These are phyloP conservation scores for Pterulicium gracile DNA, from an alignment of 1,284 basidiomycete genomes.

Conservation along the genomic window DNA sequence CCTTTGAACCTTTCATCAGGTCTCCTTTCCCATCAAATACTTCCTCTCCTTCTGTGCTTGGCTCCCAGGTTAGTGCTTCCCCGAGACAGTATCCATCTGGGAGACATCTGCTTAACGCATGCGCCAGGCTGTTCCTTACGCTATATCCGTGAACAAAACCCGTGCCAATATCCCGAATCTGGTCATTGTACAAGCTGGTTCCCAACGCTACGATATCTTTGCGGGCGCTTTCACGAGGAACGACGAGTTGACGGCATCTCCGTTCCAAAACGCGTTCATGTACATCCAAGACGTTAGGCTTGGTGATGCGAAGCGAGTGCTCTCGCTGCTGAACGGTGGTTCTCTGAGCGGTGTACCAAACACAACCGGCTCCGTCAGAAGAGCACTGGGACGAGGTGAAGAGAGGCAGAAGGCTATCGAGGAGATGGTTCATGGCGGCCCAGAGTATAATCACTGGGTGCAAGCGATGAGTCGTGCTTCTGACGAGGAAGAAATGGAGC, in stretches of 20 bases:
- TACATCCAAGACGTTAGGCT: conserved; percentile 44
- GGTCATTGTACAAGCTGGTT: conserved; percentile 66
- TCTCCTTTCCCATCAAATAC: conserved; percentile 55
- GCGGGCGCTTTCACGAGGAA: conserved; percentile 66
- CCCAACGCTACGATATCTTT: conserved; percentile 66
- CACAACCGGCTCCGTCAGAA: conserved; percentile 22
- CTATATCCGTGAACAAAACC: conserved; percentile 51
- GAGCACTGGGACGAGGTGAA: too few species aligned
- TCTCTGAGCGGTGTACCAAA: conserved; percentile 19
- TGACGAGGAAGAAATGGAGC: conserved; percentile 22
- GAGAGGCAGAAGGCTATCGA: conserved; percentile 30
- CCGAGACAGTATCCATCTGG: neutral
- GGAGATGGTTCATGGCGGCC: conserved; percentile 39
- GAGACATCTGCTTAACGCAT: conserved; percentile 1
- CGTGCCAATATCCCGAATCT: conserved; percentile 50
- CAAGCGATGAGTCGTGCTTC: conserved; percentile 37
- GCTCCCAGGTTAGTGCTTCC: conserved; percentile 35
- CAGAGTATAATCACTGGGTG: conserved; percentile 42
- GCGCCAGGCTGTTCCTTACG: conserved; percentile 37
- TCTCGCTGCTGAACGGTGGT: conserved; percentile 42
- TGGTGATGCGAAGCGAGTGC: conserved; percentile 37
- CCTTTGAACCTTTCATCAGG: conserved; percentile 18
- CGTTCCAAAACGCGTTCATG: conserved; percentile 49
- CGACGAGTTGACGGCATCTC: conserved; percentile 65
- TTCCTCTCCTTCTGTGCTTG: conserved; percentile 53